Evolutionary conservation across 2,329 filamentous ascomycete genomes (phyloP), one percentile per base, ranked within the genome.

Genomic region (Talaromyces verruculosus): DNA sequence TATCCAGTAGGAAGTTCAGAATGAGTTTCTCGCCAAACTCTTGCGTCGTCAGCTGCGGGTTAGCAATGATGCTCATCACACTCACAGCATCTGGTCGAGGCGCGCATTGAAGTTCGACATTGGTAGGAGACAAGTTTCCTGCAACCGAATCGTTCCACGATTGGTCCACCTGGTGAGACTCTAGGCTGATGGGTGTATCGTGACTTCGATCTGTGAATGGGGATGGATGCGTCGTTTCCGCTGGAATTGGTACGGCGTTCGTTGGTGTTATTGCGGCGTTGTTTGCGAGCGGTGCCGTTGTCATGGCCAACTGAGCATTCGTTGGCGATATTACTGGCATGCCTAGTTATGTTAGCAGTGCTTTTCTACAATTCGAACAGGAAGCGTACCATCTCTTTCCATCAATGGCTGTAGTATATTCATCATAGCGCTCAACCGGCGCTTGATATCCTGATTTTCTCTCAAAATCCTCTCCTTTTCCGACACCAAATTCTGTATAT

Each of bases 391-490:
- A 49, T 60, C 39, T 28, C 71, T 77, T 59, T 71, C 74, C 7
- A 81, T 60, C 53, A 83, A 70, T 39, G 81, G 80, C 67, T 82
- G 80, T 59, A 83, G 73, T 22, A 82, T 84, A 70, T 84, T 81
- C 74, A 93, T 78, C 45, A 92, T 85, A 37, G 84, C 83, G 65
- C 87, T 84, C 70, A 96, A 79, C 37, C 88, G 85, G 74, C 86
- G 84, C 73, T 88, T 89, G 69, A 96, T 89, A 69, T 93, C 90
- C 67, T 87, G 86, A 80, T 95, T 94, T 79, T 96, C 92, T 37
- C 87, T 86, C 79, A 92, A 87, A 63, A 92, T 87, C 15, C 85
- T 85, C 74, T 94, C 90, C 80, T 92, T 93, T 77, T 92, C 88
- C 37, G 87, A 84, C 64, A 94, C 78, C 10, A 88, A 91, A 33